A percentile compares a stretch with the other conserved stretches of the same genome.
These are phyloP conservation scores for Amauroascus verrucosus DNA, from an alignment of 2,329 filamentous ascomycete species.

Conservation along the genomic window DNA sequence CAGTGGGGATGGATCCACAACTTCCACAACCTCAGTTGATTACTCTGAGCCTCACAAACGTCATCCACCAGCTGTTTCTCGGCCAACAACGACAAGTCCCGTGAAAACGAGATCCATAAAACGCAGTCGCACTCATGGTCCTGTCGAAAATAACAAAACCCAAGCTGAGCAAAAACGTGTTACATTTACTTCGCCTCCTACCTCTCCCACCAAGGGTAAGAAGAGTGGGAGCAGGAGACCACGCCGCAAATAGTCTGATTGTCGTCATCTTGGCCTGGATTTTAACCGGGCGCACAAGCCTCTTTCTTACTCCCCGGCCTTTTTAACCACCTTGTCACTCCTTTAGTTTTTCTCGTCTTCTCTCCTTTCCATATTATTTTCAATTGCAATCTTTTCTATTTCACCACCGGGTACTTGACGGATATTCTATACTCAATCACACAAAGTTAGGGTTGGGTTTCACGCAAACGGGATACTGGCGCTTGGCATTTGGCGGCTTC, in stretches of 20 bases:
- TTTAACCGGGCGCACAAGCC: not conserved
- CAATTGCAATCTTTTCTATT: constrained; percentile 2
- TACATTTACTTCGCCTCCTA: constrained; percentile 29
- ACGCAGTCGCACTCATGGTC: constrained; percentile 1
- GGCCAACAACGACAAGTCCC: constrained; percentile 23
- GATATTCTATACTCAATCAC: not conserved
- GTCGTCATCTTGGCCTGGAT: not conserved
- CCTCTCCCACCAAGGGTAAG: constrained; percentile 24
- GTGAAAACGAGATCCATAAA: constrained; percentile 21
- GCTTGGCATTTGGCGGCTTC: not conserved
- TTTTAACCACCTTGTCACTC: not conserved
- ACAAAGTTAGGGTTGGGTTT: not conserved
- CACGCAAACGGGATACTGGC: not conserved
- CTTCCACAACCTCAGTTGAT: constrained; percentile 23
- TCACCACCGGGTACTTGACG: not conserved
- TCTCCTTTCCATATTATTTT: constrained; percentile 1
- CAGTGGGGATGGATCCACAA: constrained; percentile 22
- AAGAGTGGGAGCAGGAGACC: constrained; percentile 22
- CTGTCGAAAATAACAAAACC: constrained; percentile 4
- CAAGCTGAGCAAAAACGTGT: constrained; percentile 30
- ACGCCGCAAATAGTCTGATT: constrained; percentile 11
- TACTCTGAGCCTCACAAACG: constrained; percentile 28
- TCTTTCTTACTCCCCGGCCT: not conserved
- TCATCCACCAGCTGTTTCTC: constrained; percentile 22
- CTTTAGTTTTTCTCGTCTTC: not conserved